Base-by-base conservation (phyloP, 495 filamentous ascomycete genomes). In the Venustampulla echinocandica region DNA sequence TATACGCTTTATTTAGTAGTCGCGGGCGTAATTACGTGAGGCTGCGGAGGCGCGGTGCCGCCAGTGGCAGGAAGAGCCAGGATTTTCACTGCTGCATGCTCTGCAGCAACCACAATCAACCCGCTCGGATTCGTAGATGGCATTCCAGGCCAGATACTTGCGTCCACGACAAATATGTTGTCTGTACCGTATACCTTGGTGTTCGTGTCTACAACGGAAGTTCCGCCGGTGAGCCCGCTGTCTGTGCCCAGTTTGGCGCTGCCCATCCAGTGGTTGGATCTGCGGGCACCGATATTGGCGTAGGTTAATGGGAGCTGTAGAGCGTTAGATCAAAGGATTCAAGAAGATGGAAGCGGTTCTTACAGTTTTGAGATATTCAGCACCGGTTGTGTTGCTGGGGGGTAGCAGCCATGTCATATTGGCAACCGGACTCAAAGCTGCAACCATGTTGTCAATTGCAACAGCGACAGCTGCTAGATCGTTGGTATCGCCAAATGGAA, bases 241-340 rank as follows among this genome's bases (percentile, higher is more conserved):
- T 82, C 74, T 7, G 64, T 70, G 24, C 79, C 79, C 54, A 84
- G 66, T 66, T 80, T 81, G 34, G 67, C 64, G 24, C 69, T 74
- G 22, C 72, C 73, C 50, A 83, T 71, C 80, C 82, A 87, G 70
- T 87, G 84, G 62, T 82, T 86, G 48, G 81, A 66, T 23, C 78
- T 67, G 18, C 76, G 75, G 40, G 73, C 71, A 23, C 73, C 67
- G 30, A 75, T 61, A 52, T 76, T 74, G 41, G 69, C 67, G 25
- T 67, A 60, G 39, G 72, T 69, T 10, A 45, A 45, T 21, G 36
- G 23, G 21, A 54, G 52, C 42, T 61, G 52, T 14, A 30, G 41
- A 15, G 9, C 32, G 17, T 42, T 47, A 40, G 32, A 17, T 15
- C 24, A 4, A 14, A 10, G 18, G 22, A 36, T 25, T 7, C 19